Conservation (phyloP, 2,329 filamentous ascomycete species). For the Neurospora sp. region DNA sequence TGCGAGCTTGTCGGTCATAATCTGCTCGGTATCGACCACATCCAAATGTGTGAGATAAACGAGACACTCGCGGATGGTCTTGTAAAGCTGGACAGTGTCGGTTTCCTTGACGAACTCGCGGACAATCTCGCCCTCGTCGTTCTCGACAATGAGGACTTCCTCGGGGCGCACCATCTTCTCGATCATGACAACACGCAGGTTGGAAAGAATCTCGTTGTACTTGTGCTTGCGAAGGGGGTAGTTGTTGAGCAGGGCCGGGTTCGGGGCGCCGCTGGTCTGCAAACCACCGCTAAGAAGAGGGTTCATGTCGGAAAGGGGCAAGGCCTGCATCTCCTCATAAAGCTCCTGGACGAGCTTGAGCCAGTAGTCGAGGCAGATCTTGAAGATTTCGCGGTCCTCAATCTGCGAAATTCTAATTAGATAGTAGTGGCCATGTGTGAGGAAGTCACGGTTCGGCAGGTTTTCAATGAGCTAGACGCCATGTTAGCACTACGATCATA, state of each 20-base stretch:
- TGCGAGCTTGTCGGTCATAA: slow-evolving; percentile 97
- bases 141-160: slow-evolving; percentile 98
- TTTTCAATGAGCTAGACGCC: slow-evolving; percentile 72
- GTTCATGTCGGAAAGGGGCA: slow-evolving; percentile 88
- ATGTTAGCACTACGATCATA: slow-evolving; percentile 9
- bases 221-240: slow-evolving; percentile 97
- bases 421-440: slow-evolving; percentile 95
- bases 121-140: slow-evolving; percentile 97
- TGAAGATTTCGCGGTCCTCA: slow-evolving; percentile 97
- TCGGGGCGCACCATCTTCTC: slow-evolving; percentile 99
- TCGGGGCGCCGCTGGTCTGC: slow-evolving; percentile 72
- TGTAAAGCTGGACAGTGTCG: slow-evolving; percentile 97
- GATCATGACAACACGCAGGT: slow-evolving; percentile 95
- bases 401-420: slow-evolving; percentile 97
- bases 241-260: slow-evolving; percentile 74
- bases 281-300: slow-evolving; percentile 71
- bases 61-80: slow-evolving; percentile 93
- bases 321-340: slow-evolving; percentile 96
- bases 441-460: slow-evolving; percentile 86
- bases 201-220: slow-evolving; percentile 88
- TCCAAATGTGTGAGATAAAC: slow-evolving; percentile 97
- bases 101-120: slow-evolving; percentile 99
- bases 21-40: slow-evolving; percentile 92
- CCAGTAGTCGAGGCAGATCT: slow-evolving; percentile 99
- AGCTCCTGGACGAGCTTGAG: slow-evolving; percentile 95